Percentiles rank a stretch among this genome's conserved stretches.
Conservation (phyloP, 2,329 filamentous ascomycete species). For the Rosellinia necatrix region DNA sequence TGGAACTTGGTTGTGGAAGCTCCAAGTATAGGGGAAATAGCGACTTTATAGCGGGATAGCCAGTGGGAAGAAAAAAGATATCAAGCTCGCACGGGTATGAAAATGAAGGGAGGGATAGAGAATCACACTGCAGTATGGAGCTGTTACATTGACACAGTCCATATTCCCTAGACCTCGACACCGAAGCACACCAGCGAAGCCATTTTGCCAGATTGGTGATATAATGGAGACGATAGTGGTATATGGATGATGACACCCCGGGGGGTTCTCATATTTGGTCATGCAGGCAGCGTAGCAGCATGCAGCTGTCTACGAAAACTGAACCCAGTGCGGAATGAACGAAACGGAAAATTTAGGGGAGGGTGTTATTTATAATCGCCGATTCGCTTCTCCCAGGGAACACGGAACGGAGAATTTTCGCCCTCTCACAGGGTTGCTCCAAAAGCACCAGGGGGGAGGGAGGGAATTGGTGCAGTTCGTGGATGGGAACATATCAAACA, state of each 20-base stretch:
- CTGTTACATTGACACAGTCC: background rate
- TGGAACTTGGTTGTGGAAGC: background rate
- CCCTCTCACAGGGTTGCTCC: constrained; percentile 28
- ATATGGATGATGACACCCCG: constrained; percentile 16
- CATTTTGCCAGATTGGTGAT: constrained; percentile 5
- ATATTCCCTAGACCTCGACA: background rate
- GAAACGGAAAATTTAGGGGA: background rate
- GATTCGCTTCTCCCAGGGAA: background rate
- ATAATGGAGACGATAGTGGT: background rate
- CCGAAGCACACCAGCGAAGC: constrained; percentile 10
- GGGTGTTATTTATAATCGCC: constrained; percentile 1
- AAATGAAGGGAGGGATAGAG: constrained; percentile 4
- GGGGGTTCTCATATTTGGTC: constrained; percentile 16
- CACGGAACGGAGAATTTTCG: background rate
- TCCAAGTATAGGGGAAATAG: background rate
- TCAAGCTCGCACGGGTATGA: background rate
- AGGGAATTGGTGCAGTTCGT: constrained; percentile 18
- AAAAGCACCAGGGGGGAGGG: constrained; percentile 19
- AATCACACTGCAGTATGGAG: constrained; percentile 3
- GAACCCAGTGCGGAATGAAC: constrained; percentile 15
- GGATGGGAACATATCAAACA: constrained; percentile 2
- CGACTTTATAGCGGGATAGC: background rate
- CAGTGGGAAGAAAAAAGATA: background rate
- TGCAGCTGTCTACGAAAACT: constrained; percentile 19
- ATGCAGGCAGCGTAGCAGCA: constrained; percentile 29